Percentiles rank a stretch among this genome's conserved stretches.
These are phyloP conservation scores for Saccharum officinarum DNA, from an alignment of 176 grass and related monocot genomes.

Conservation along the genomic window DNA sequence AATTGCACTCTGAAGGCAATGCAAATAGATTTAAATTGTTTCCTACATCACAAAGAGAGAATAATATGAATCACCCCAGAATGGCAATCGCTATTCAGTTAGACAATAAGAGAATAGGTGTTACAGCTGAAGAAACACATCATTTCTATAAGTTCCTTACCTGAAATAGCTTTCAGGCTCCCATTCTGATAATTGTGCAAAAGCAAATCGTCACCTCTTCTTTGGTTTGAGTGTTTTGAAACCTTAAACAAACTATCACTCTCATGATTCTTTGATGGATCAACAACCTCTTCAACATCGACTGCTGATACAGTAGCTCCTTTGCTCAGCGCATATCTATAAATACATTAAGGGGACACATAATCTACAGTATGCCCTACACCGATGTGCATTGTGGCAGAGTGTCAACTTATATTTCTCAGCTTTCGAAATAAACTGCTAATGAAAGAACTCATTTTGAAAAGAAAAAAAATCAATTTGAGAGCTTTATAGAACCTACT, in stretches of 20 bases:
- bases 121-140: constrained; percentile 1
- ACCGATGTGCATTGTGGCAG: background rate
- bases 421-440: background rate
- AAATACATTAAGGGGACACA: constrained; percentile 57
- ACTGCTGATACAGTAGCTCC: constrained; percentile 71
- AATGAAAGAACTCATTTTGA: background rate
- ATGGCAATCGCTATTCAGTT: background rate
- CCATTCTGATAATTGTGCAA: constrained; percentile 40
- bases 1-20: constrained; percentile 97
- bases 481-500: background rate
- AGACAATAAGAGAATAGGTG: background rate
- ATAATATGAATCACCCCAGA: constrained; percentile 19
- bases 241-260: constrained; percentile 51
- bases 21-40: constrained; percentile 80
- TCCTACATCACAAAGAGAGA: constrained; percentile 43
- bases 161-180: constrained; percentile 29
- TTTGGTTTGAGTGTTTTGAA: constrained; percentile 55
- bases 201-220: constrained; percentile 52
- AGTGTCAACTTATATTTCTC: background rate
- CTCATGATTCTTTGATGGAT: constrained; percentile 34
- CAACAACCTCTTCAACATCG: constrained; percentile 57
- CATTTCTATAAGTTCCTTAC: constrained; percentile 3
- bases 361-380: background rate
- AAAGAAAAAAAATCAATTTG: background rate
- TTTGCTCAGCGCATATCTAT: constrained; percentile 85